These are phyloP conservation scores for Ceratobasidium sp. DNA, from an alignment of 1,284 basidiomycete species.

Conservation along the genomic window DNA sequence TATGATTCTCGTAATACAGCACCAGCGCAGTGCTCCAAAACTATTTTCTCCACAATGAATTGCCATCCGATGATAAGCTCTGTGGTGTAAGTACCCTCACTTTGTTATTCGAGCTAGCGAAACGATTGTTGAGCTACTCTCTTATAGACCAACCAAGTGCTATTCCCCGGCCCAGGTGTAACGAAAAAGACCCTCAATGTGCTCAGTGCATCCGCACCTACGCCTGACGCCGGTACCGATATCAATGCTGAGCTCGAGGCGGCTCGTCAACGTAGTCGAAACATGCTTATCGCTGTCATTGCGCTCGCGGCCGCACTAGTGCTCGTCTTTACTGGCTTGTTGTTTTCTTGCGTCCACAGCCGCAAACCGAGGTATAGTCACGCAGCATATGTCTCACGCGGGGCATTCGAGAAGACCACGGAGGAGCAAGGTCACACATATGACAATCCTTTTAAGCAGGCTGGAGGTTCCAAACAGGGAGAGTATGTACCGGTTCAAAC, in stretches of 20 bases:
- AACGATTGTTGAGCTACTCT: neutral
- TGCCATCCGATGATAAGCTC: conserved; percentile 9
- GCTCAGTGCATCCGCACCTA: neutral
- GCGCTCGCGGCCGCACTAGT: conserved; percentile 7
- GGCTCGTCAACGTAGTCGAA: neutral
- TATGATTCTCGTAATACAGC: neutral
- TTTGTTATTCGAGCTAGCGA: neutral
- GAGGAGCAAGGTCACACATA: conserved; percentile 33
- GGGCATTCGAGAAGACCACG: conserved; percentile 10
- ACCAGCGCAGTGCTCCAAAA: conserved; percentile 21
- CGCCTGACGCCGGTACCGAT: neutral
- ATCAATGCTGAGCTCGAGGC: conserved; percentile 4
- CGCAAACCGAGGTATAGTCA: neutral
- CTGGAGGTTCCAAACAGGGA: neutral
- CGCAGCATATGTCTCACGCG: conserved; percentile 16
- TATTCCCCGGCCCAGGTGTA: conserved; percentile 38
- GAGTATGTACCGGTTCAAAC: conserved; percentile 22
- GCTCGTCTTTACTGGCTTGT: neutral
- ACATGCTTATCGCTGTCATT: conserved; percentile 20
- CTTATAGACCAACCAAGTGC: conserved; percentile 35
- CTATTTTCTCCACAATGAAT: conserved; percentile 42
- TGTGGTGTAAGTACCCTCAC: conserved; percentile 27
- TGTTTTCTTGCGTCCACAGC: neutral
- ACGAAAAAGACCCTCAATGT: conserved; percentile 4
- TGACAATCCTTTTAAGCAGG: conserved; percentile 19